Conservation (phyloP, 768 basidiomycete species). For the Albatrellus ellisii region DNA sequence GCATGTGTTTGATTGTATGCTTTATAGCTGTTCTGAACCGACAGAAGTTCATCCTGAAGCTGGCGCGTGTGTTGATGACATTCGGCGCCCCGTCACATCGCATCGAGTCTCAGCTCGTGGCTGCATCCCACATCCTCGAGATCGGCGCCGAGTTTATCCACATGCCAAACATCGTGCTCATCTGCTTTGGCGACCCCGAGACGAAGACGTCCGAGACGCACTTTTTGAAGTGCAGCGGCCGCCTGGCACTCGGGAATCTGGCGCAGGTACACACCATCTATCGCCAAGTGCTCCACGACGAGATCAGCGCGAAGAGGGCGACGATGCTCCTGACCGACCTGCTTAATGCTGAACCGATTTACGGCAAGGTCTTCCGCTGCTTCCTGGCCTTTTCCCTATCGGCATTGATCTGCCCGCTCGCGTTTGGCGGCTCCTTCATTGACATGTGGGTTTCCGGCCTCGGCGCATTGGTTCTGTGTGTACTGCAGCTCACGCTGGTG, state of each 20-base stretch:
- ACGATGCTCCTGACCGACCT: conserved; percentile 45
- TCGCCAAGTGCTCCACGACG: conserved; percentile 78
- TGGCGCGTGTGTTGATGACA: conserved; percentile 78
- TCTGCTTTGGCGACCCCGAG: conserved; percentile 78
- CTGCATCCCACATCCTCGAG: conserved; percentile 81
- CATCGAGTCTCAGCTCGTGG: conserved; percentile 80
- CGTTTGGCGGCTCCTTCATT: conserved; percentile 71
- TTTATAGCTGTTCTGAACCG: conserved; percentile 58
- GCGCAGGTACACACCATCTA: conserved; percentile 79
- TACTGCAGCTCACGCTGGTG: conserved; percentile 60
- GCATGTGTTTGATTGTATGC: not conserved
- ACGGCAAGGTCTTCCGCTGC: conserved; percentile 48
- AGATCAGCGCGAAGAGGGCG: conserved; percentile 70
- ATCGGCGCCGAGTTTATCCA: conserved; percentile 85
- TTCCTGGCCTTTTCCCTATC: conserved; percentile 56
- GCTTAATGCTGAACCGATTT: conserved; percentile 50
- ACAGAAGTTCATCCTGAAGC: conserved; percentile 74
- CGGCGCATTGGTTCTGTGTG: conserved; percentile 52
- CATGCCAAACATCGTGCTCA: conserved; percentile 63
- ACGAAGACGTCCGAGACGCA: conserved; percentile 79
- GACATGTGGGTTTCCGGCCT: conserved; percentile 72
- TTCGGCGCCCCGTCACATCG: conserved; percentile 88
- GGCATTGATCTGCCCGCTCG: conserved; percentile 68
- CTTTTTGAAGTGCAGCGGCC: conserved; percentile 66
- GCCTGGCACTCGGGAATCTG: conserved; percentile 70